Evolutionary conservation across 306 rosid species (phyloP).

Genomic region (Cyclanthera cordifolia): DNA sequence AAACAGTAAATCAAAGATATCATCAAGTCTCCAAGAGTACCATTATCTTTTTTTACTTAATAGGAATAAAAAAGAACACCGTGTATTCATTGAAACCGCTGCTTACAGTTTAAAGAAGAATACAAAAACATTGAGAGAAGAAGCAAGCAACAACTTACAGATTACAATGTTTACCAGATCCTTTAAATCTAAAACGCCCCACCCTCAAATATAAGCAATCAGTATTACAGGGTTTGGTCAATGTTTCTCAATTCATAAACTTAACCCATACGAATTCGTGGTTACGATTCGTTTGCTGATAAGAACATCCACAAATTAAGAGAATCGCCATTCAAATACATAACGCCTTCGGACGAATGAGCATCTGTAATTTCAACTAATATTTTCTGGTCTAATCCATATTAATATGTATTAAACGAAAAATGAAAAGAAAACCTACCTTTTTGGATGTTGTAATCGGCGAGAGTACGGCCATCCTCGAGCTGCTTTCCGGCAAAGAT

Average conservation of each 20-base stretch:
- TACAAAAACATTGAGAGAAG: not conserved
- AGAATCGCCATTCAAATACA: not conserved
- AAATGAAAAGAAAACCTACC: not conserved
- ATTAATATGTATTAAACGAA: not conserved
- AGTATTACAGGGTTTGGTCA: too few species aligned
- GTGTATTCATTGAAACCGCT: not conserved
- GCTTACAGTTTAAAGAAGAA: not conserved
- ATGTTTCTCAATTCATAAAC: not conserved
- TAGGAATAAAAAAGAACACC: not conserved
- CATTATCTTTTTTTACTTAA: not conserved
- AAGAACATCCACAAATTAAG: not conserved
- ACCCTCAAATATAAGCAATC: not conserved
- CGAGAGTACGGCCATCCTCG: conserved; percentile 5
- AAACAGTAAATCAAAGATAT: not conserved
- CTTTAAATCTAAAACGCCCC: not conserved
- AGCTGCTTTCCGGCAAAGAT: conserved; percentile 10
- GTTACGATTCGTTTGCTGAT: not conserved
- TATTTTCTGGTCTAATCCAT: not conserved
- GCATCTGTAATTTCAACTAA: not conserved
- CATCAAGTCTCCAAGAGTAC: not conserved
- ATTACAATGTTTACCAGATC: not conserved
- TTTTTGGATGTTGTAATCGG: conserved; percentile 7
- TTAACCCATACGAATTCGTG: not conserved
- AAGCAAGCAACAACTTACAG: not conserved
- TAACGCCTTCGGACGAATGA: not conserved